phyloP scores from a whole-genome alignment of 1,139 yeast species.

The Yamadazyma pseudoaaseri region DNA sequence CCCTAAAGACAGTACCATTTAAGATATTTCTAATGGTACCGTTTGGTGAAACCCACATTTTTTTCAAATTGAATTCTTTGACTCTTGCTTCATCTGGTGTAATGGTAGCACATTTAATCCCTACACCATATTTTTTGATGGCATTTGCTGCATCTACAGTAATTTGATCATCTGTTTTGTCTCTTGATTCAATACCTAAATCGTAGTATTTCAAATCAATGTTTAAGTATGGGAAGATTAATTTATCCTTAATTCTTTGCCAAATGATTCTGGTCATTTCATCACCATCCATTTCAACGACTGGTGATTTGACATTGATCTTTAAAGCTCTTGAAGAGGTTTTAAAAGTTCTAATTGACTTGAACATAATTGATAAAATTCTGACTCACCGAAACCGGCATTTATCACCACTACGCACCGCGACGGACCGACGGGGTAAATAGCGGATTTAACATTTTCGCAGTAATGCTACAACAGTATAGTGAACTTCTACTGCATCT shows the following conservation, averaged over 20 bases:
- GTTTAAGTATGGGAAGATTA: conserved; percentile 81
- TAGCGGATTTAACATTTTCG: no score
- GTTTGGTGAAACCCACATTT: conserved; percentile 97
- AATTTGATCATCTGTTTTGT: conserved; percentile 82
- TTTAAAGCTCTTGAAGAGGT: conserved; percentile 30
- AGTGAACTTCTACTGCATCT: conserved; percentile 31
- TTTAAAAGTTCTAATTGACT: conserved; percentile 8
- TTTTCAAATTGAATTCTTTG: conserved; percentile 80
- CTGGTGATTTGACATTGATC: conserved; percentile 80
- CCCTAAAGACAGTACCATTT: conserved; percentile 96
- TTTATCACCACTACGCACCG: no score
- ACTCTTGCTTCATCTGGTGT: conserved; percentile 98
- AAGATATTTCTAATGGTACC: conserved; percentile 94
- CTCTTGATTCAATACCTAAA: conserved; percentile 81
- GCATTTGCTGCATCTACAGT: conserved; percentile 91
- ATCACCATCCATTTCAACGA: conserved; percentile 96
- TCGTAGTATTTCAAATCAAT: conserved; percentile 91
- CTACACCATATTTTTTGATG: conserved; percentile 83
- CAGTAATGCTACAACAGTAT: conserved; percentile 3
- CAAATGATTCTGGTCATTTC: conserved; percentile 94
- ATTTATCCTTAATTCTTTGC: conserved; percentile 78
- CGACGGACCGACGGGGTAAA: no score
- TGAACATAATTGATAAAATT: conserved; percentile 7
- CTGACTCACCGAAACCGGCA: not conserved
- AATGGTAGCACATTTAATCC: conserved; percentile 95